Percentiles rank a stretch among this genome's conserved stretches.
Evolutionary conservation across 768 basidiomycete genomes (phyloP).

Genomic region (Coprinopsis sp.): DNA sequence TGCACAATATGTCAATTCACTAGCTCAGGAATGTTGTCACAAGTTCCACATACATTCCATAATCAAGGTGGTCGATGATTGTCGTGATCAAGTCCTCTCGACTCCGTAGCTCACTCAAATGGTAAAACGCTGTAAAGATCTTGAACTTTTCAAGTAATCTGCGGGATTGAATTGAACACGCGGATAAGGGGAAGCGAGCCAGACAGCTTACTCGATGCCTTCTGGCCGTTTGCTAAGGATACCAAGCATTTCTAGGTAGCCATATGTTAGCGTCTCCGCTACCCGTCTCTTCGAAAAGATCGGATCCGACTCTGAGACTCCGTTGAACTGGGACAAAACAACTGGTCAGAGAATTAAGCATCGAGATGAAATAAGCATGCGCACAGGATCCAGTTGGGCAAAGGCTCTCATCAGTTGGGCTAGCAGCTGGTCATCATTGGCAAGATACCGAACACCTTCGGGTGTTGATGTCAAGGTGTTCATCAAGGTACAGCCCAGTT

Average conservation of each 20-base stretch:
- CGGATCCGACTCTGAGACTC: slow-evolving; percentile 67
- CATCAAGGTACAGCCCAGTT: slow-evolving; percentile 76
- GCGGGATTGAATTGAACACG: slow-evolving; percentile 2
- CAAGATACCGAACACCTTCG: slow-evolving; percentile 81
- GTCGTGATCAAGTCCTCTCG: slow-evolving; percentile 90
- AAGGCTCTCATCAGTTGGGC: slow-evolving; percentile 82
- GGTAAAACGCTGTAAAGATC: slow-evolving; percentile 94
- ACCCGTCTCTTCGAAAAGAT: slow-evolving; percentile 83
- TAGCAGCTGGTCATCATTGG: slow-evolving; percentile 79
- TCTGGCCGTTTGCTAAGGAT: slow-evolving; percentile 83
- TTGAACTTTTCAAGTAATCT: slow-evolving; percentile 89
- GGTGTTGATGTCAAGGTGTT: slow-evolving; percentile 77
- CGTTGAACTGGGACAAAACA: slow-evolving; percentile 52
- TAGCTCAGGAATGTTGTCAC: background rate
- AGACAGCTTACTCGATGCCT: slow-evolving; percentile 72
- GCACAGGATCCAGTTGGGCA: slow-evolving; percentile 87
- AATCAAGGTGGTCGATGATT: slow-evolving; percentile 90
- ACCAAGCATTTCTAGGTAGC: slow-evolving; percentile 95
- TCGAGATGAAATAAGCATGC: slow-evolving; percentile 17
- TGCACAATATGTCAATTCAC: slow-evolving; percentile 27
- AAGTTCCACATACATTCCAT: slow-evolving; percentile 61
- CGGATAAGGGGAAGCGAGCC: no score
- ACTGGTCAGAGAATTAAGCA: background rate
- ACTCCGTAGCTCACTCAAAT: slow-evolving; percentile 84
- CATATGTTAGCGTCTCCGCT: slow-evolving; percentile 77